These are phyloP conservation scores for Trichoderma polysporum DNA, from an alignment of 2,329 filamentous ascomycete genomes.

Conservation along the genomic window DNA sequence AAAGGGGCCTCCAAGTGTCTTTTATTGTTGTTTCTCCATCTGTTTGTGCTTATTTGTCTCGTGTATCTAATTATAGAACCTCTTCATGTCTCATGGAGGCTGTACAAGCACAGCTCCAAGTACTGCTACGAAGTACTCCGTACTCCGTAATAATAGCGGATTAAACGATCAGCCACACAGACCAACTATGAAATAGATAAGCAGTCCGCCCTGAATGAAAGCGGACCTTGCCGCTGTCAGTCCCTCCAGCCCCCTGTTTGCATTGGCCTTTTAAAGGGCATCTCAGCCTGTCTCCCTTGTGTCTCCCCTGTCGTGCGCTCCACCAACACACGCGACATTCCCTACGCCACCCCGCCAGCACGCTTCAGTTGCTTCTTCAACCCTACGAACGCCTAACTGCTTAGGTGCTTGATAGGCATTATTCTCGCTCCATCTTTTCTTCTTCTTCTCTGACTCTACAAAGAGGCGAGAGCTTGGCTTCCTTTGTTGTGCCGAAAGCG, in stretches of 20 bases:
- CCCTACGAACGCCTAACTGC: background rate
- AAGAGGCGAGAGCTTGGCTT: background rate
- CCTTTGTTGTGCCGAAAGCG: background rate
- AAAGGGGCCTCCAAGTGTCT: background rate
- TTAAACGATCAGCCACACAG: background rate
- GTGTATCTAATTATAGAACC: conserved; percentile 1
- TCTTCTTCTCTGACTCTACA: background rate
- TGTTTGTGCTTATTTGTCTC: background rate
- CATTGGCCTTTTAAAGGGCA: background rate
- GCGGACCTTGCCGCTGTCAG: conserved; percentile 18
- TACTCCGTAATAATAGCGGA: too few species aligned
- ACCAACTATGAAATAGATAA: conserved; percentile 3
- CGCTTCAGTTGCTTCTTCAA: background rate
- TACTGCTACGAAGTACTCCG: too few species aligned
- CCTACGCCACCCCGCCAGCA: conserved; percentile 6
- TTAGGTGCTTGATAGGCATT: background rate
- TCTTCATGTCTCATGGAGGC: background rate
- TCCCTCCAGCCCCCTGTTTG: background rate
- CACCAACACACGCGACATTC: conserved; percentile 19
- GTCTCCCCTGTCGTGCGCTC: conserved; percentile 5
- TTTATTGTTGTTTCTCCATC: background rate
- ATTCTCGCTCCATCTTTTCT: background rate
- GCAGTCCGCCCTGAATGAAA: background rate
- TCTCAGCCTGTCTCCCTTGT: background rate
- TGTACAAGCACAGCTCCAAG: background rate